Conservation (phyloP, 805 yeast genomes). For the Ogataea populi-albae region DNA sequence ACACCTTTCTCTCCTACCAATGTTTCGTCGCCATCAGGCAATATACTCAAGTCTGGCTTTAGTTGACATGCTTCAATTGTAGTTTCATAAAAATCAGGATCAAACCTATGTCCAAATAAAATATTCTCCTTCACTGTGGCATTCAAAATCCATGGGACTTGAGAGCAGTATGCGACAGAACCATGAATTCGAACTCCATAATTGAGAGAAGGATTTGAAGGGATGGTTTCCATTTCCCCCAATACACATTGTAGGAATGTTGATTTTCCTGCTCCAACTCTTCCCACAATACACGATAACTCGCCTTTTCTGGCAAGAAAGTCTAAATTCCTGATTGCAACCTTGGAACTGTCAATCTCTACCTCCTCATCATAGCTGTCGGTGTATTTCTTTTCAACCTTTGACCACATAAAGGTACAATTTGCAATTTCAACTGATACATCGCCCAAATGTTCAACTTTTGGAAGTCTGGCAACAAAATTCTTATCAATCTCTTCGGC, state of each 20-base stretch:
- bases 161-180: conserved; percentile 58
- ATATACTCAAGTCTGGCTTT: conserved; percentile 66
- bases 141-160: conserved; percentile 94
- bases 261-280: conserved; percentile 69
- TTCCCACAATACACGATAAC: conserved; percentile 54
- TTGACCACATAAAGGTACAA: conserved; percentile 53
- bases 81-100: conserved; percentile 72
- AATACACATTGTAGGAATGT: conserved; percentile 52
- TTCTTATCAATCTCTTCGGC: conserved; percentile 41
- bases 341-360: conserved; percentile 30
- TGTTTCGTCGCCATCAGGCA: conserved; percentile 89
- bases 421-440: conserved; percentile 43
- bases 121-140: conserved; percentile 91
- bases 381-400: conserved; percentile 12
- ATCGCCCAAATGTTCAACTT: conserved; percentile 26
- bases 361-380: conserved; percentile 42
- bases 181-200: conserved; percentile 35
- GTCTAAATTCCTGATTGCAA: conserved; percentile 47
- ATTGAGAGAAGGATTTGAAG: conserved; percentile 27
- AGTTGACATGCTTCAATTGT: conserved; percentile 90
- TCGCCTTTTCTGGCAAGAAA: conserved; percentile 52
- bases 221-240: conserved; percentile 49
- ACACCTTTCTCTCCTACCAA: conserved; percentile 97
- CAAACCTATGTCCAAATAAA: conserved; percentile 82
- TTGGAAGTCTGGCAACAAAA: conserved; percentile 27